Conservation (phyloP, 805 yeast genomes). For the Metschnikowia noctiluminum region DNA sequence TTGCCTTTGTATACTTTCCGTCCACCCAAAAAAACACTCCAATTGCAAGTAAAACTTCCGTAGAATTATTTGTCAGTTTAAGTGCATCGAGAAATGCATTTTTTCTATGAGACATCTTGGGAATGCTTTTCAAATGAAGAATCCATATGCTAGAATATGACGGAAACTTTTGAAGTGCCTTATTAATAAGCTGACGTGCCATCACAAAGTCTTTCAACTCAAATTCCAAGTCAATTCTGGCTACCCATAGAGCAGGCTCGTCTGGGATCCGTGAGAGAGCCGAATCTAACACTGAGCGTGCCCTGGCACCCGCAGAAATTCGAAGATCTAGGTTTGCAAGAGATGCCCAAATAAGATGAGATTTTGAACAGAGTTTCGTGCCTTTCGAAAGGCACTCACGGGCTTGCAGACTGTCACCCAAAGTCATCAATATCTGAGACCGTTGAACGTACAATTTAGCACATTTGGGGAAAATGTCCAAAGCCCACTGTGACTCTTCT, state of each 20-base stretch:
- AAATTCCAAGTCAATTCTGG: slow-evolving; percentile 56
- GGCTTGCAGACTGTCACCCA: slow-evolving; percentile 33
- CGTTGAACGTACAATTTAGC: slow-evolving; percentile 59
- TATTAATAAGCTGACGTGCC: slow-evolving; percentile 52
- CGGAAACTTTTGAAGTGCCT: slow-evolving; percentile 59
- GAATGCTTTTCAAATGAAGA: slow-evolving; percentile 47
- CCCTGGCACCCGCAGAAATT: slow-evolving; percentile 46
- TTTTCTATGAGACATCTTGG: slow-evolving; percentile 50
- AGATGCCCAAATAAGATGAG: slow-evolving; percentile 51
- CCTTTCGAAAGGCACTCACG: slow-evolving; percentile 49
- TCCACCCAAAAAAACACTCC: slow-evolving; percentile 67
- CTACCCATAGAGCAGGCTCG: slow-evolving; percentile 54
- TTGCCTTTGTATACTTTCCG: slow-evolving; percentile 60
- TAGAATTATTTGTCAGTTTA: slow-evolving; percentile 57
- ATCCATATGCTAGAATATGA: slow-evolving; percentile 63
- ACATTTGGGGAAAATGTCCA: slow-evolving; percentile 46
- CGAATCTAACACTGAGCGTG: slow-evolving; percentile 70
- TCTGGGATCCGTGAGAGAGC: slow-evolving; percentile 53
- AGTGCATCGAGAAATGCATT: slow-evolving; percentile 69
- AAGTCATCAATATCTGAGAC: slow-evolving; percentile 48
- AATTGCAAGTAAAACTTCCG: slow-evolving; percentile 55
- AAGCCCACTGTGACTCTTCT: slow-evolving; percentile 42
- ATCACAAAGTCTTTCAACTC: slow-evolving; percentile 45
- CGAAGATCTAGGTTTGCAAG: slow-evolving; percentile 44
- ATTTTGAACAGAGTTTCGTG: slow-evolving; percentile 43